Evolutionary conservation across 2,329 filamentous ascomycete species (phyloP).

Genomic region (Colletotrichum higginsianum): DNA sequence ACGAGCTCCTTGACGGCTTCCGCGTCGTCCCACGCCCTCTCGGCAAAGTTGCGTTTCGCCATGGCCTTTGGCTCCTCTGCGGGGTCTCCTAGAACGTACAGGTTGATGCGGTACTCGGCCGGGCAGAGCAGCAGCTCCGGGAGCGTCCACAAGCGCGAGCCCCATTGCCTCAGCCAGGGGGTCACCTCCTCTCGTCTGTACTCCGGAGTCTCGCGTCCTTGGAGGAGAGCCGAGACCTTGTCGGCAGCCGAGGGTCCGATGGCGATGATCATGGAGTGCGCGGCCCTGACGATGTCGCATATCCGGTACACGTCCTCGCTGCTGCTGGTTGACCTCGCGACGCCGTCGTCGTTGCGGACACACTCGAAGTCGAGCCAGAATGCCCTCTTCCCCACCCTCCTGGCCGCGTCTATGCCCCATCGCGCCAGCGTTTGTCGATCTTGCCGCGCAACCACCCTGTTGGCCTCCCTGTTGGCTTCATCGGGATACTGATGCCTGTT

Average conservation of each 20-base stretch:
- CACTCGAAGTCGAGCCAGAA: constrained; percentile 62
- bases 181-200: constrained; percentile 10
- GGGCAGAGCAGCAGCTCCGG: constrained; percentile 54
- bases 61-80: constrained; percentile 44
- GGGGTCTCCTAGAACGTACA: constrained; percentile 49
- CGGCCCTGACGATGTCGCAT: constrained; percentile 60
- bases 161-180: constrained; percentile 54
- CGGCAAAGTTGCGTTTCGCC: constrained; percentile 52
- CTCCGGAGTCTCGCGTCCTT: neutral
- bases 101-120: constrained; percentile 33
- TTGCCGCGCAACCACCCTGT: constrained; percentile 39
- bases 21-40: constrained; percentile 49
- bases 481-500: constrained; percentile 36
- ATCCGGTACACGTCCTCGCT: constrained; percentile 56
- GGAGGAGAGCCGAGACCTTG: constrained; percentile 48
- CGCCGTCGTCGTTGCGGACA: constrained; percentile 52
- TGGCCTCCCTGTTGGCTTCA: constrained; percentile 42
- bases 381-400: constrained; percentile 53
- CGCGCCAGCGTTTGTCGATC: constrained; percentile 50
- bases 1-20: constrained; percentile 50
- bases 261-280: constrained; percentile 58
- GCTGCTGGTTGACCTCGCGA: constrained; percentile 47
- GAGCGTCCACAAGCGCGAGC: constrained; percentile 61
- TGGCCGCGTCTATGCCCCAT: constrained; percentile 56
- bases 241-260: constrained; percentile 51